Evolutionary conservation across 2,329 filamentous ascomycete genomes (phyloP).

Genomic region (Rhinocladiella mackenziei): DNA sequence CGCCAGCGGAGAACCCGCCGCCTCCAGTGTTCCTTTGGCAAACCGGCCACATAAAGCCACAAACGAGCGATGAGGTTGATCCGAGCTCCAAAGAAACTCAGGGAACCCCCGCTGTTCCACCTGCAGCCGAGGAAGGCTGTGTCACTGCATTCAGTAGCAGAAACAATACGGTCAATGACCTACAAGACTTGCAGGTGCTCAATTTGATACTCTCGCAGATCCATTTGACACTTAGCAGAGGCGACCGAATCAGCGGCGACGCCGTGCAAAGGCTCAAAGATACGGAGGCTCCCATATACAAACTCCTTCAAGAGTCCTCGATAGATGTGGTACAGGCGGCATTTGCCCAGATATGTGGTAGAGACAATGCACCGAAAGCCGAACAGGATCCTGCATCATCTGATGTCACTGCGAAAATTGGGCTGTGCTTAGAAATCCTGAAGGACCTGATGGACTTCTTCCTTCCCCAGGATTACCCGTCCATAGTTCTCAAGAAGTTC

Average conservation of each 20-base stretch:
- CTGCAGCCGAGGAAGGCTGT: not conserved
- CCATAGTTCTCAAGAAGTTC: conserved; percentile 3
- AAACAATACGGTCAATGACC: not conserved
- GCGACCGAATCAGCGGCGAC: not conserved
- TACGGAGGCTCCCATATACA: conserved; percentile 1
- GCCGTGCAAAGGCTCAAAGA: not conserved
- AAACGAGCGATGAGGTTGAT: too few species aligned
- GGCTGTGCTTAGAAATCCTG: conserved; percentile 3
- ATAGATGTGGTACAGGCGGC: not conserved
- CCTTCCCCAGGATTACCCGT: conserved; percentile 2
- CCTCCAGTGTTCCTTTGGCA: conserved; percentile 1
- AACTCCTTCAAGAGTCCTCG: not conserved
- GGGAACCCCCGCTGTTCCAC: not conserved
- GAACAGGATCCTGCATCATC: not conserved
- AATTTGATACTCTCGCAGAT: not conserved
- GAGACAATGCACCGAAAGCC: not conserved
- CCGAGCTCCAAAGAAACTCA: too few species aligned
- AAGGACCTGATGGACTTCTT: conserved; percentile 1
- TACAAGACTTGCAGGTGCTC: not conserved
- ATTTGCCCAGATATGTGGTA: not conserved
- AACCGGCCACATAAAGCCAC: too few species aligned
- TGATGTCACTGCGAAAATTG: not conserved
- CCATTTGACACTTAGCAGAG: not conserved
- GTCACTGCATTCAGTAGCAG: too few species aligned
- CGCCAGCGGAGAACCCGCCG: not conserved